These are phyloP conservation scores for Cryptosporidium tyzzeri DNA, from an alignment of 169 alveolate genomes.

Conservation along the genomic window DNA sequence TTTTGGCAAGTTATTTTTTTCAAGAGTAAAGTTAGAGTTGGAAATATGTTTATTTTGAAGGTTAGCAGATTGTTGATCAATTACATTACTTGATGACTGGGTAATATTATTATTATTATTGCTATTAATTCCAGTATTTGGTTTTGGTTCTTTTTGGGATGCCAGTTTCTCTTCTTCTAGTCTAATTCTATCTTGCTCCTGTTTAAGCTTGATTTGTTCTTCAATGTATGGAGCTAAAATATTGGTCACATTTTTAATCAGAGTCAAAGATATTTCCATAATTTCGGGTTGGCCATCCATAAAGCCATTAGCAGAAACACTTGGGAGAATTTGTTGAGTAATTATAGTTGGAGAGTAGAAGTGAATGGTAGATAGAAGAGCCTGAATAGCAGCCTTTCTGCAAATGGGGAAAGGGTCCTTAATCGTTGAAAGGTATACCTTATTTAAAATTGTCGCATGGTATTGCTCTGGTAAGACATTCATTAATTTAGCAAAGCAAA, in stretches of 20 bases:
- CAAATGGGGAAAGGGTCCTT: slow-evolving; percentile 72
- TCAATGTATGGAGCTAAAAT: slow-evolving; percentile 25
- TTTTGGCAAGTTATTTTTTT: neutral
- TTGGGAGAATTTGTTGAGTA: slow-evolving; percentile 68
- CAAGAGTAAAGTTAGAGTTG: neutral
- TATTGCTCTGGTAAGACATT: slow-evolving; percentile 49
- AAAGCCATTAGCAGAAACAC: slow-evolving; percentile 50
- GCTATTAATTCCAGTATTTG: neutral
- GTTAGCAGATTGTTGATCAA: slow-evolving; percentile 9
- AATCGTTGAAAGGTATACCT: slow-evolving; percentile 16
- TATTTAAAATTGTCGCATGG: slow-evolving; percentile 38
- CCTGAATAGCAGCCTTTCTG: slow-evolving; percentile 69
- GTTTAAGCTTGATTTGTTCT: slow-evolving; percentile 8
- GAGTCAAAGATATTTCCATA: slow-evolving; percentile 48
- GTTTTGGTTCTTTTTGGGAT: neutral
- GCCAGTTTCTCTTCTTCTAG: slow-evolving; percentile 8
- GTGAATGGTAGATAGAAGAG: slow-evolving; percentile 40
- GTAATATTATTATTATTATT: neutral
- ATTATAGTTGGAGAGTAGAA: slow-evolving; percentile 29
- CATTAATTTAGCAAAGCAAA: slow-evolving; percentile 67
- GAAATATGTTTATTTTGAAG: neutral
- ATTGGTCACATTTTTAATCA: slow-evolving; percentile 21
- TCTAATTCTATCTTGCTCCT: slow-evolving; percentile 16
- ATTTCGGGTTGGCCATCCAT: slow-evolving; percentile 53
- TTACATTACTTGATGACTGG: neutral